Conservation (phyloP, 2,329 filamentous ascomycete species). For the Thelonectria olida region DNA sequence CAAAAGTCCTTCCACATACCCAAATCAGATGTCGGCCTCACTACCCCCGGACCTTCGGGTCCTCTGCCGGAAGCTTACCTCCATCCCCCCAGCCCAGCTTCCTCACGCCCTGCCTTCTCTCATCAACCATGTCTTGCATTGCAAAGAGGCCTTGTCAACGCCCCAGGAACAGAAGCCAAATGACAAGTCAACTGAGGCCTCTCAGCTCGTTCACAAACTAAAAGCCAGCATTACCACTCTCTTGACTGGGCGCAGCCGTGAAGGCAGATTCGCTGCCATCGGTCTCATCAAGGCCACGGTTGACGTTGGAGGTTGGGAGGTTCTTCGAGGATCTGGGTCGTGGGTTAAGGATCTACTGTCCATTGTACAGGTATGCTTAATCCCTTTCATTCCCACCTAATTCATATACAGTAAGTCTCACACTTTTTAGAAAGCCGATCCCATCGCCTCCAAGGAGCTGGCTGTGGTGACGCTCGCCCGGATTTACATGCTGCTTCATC, state of each 20-base stretch:
- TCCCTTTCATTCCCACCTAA: not conserved
- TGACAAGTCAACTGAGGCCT: slow-evolving; percentile 68
- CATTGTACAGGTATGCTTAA: slow-evolving; percentile 73
- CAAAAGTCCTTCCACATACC: not conserved
- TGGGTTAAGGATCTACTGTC: slow-evolving; percentile 83
- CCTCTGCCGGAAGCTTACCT: slow-evolving; percentile 75
- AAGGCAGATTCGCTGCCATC: slow-evolving; percentile 81
- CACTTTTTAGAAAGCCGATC: slow-evolving; percentile 74
- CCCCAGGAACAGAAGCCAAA: slow-evolving; percentile 69
- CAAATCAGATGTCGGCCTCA: slow-evolving; percentile 43
- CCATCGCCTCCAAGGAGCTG: slow-evolving; percentile 77
- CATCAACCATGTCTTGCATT: slow-evolving; percentile 66
- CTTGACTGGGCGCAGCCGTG: slow-evolving; percentile 77
- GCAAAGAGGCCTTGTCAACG: slow-evolving; percentile 69
- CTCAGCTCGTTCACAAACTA: slow-evolving; percentile 81
- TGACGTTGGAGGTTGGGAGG: slow-evolving; percentile 86
- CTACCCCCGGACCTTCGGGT: slow-evolving; percentile 68
- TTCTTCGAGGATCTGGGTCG: slow-evolving; percentile 74
- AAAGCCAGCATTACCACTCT: slow-evolving; percentile 81
- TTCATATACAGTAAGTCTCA: slow-evolving; percentile 26
- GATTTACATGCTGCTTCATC: slow-evolving; percentile 84
- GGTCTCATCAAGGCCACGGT: slow-evolving; percentile 82
- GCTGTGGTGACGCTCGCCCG: slow-evolving; percentile 80
- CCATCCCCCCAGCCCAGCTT: slow-evolving; percentile 76
- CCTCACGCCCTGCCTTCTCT: slow-evolving; percentile 78